Evolutionary conservation across 2,329 filamentous ascomycete genomes (phyloP).

Genomic region (Ascochyta viciae-villosae): DNA sequence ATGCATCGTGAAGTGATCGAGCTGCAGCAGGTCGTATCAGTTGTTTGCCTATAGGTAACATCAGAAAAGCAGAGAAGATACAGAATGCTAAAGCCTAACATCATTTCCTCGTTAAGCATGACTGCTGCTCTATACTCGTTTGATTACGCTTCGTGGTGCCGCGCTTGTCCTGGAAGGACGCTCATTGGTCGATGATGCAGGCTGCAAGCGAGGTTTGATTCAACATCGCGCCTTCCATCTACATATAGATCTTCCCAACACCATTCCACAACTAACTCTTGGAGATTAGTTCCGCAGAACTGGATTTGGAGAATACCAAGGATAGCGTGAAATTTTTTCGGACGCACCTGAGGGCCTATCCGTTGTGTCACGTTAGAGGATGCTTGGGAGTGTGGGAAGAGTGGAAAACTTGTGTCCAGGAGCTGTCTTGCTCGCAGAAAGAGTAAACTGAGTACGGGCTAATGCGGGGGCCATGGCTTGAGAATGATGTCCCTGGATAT

Average conservation of each 20-base stretch:
- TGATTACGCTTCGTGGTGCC: background rate
- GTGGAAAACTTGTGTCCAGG: background rate
- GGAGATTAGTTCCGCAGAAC: background rate
- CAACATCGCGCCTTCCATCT: background rate
- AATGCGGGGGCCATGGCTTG: too few relatives aligned
- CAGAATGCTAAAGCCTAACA: background rate
- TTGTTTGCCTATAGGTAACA: background rate
- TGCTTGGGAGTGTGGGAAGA: background rate
- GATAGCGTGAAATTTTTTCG: background rate
- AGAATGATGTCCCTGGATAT: too few relatives aligned
- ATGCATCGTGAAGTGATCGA: too few relatives aligned
- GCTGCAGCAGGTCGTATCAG: too few relatives aligned
- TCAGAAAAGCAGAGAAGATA: background rate
- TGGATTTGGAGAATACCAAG: background rate
- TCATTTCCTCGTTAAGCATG: background rate
- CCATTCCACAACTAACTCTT: background rate
- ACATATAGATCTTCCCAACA: background rate
- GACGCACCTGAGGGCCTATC: background rate
- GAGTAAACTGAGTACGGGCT: background rate
- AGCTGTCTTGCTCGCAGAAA: background rate
- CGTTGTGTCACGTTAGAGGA: background rate
- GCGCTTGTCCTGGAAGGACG: background rate
- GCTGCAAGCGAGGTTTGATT: conserved; percentile 8
- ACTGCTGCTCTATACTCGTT: background rate
- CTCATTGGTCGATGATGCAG: conserved; percentile 4